Evolutionary conservation across 1,284 basidiomycete species (phyloP).

Genomic region (Puccinia polysora): DNA sequence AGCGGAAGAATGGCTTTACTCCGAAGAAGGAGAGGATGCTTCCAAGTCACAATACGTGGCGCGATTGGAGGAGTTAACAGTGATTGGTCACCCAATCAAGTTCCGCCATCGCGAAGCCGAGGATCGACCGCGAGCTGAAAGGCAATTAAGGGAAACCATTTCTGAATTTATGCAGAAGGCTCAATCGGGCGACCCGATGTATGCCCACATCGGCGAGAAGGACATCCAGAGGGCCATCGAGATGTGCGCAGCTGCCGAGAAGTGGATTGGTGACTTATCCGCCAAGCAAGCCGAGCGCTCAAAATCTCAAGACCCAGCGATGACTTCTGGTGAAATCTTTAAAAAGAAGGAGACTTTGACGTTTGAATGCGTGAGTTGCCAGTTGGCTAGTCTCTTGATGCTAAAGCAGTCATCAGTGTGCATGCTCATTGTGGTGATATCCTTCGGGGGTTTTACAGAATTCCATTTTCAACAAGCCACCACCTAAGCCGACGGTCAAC

Average conservation of each 20-base stretch:
- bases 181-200: conserved; percentile 74
- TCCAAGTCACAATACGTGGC: conserved; percentile 80
- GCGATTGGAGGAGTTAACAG: conserved; percentile 72
- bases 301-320: conserved; percentile 77
- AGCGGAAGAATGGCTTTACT: conserved; percentile 91
- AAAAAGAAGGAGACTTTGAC: conserved; percentile 85
- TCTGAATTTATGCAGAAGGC: conserved; percentile 76
- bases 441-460: conserved; percentile 9
- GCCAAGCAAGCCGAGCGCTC: conserved; percentile 75
- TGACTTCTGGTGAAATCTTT: conserved; percentile 71
- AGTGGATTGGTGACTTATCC: conserved; percentile 88
- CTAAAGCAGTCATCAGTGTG: neutral
- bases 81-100: conserved; percentile 74
- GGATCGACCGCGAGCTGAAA: conserved; percentile 67
- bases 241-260: conserved; percentile 66
- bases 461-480: conserved; percentile 38
- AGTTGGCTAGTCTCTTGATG: neutral
- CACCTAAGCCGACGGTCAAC: conserved; percentile 19
- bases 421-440: neutral
- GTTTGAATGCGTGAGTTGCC: conserved; percentile 52
- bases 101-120: conserved; percentile 75
- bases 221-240: conserved; percentile 61
- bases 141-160: conserved; percentile 73
- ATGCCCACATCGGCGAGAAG: conserved; percentile 77
- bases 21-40: conserved; percentile 89